Base-by-base conservation (phyloP, 1,284 basidiomycete genomes). In the Trichosporon inkin region DNA sequence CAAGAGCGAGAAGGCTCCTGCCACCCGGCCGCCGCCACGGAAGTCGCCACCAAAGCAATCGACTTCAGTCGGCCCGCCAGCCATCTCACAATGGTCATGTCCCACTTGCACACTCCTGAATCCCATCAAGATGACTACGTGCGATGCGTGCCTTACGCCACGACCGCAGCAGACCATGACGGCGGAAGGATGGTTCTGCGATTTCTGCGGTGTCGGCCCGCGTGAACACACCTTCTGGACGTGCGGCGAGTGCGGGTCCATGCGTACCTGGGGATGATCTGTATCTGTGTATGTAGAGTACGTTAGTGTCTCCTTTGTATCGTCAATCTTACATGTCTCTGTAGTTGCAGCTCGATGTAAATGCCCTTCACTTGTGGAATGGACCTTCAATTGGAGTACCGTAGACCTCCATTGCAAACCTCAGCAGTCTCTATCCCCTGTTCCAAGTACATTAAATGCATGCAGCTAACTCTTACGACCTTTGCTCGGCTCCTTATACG, bases 101-200 rank as follows among this genome's bases (percentile, higher is more conserved):
- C 74, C 79, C 1, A 75, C 77, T 11, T 93, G 90, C 76, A 92
- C 90, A 2, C 81, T 90, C 22, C 62, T 86, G 47, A 92, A 93
- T 69, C 65, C 74, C 1, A 61, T 78, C 1, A 67, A 79, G 41
- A 73, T 80, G 1, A 70, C 83, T 39, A 80, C 84, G 38, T 92
- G 89, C 69, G 83, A 83, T 5, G 86, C 84, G 3, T 92, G 90
- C 70, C 68, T 79, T 13, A 72, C 81, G 1, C 74, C 76, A 22
- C 83, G 83, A 38, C 85, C 86, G 0, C 24, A 38, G 49, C 57
- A 39, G 39, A 36, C 16, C 7, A 40, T 44, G 5, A 57, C 64
- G 14, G 62, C 70, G 11, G 73, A 76, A 17, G 83, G 82, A 2
- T 92, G 89, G 89, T 80, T 79, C 17, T 92, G 90, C 71, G 74